Conservation (phyloP, 148 eudicot genomes). For the Fagopyrum homotropicum region DNA sequence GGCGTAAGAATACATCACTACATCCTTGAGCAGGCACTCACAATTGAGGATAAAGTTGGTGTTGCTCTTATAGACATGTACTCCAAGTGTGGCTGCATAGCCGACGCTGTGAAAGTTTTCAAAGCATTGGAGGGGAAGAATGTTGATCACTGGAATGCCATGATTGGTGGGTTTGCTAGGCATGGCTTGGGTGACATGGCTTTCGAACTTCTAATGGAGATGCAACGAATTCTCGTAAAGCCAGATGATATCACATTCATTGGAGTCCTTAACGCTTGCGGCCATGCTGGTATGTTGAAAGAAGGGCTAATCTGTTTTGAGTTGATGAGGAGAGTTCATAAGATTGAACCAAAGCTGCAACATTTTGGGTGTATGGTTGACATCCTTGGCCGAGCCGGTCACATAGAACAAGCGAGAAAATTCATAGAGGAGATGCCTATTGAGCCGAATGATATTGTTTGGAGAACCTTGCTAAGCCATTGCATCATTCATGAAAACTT, state of each 20-base stretch:
- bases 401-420: constrained; percentile 37
- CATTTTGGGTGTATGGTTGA: constrained; percentile 82
- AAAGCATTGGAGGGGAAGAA: constrained; percentile 28
- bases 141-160: constrained; percentile 81
- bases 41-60: constrained; percentile 48
- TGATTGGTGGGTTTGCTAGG: constrained; percentile 70
- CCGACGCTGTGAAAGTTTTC: constrained; percentile 44
- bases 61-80: constrained; percentile 86
- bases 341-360: constrained; percentile 52
- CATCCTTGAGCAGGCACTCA: constrained; percentile 29
- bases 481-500: constrained; percentile 43
- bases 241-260: constrained; percentile 76
- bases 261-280: constrained; percentile 59
- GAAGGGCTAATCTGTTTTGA: constrained; percentile 70
- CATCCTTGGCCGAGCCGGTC: constrained; percentile 61
- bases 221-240: constrained; percentile 34
- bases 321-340: constrained; percentile 56
- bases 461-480: constrained; percentile 61
- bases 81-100: constrained; percentile 69
- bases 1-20: constrained; percentile 45
- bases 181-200: constrained; percentile 63
- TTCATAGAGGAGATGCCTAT: constrained; percentile 66
- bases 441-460: constrained; percentile 50
- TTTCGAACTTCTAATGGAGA: constrained; percentile 51
- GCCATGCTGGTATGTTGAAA: constrained; percentile 64